Evolutionary conservation across 805 yeast species (phyloP), one percentile per base, ranked within the genome.

Genomic region (Pichia pseudocactophila): DNA sequence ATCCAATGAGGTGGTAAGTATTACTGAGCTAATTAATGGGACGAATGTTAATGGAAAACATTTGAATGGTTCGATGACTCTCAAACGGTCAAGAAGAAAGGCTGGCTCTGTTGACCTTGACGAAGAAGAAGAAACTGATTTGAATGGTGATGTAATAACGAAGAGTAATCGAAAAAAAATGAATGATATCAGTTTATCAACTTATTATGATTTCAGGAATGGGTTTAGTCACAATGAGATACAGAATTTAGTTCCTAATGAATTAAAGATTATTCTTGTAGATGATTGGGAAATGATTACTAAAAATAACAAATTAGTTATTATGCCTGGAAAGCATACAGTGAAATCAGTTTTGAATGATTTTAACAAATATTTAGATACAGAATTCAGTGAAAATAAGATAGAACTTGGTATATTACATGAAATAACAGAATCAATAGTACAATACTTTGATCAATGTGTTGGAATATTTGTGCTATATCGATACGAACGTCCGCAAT

Each of bases 221-320:
- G 48, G 51, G 1, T 45, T 45, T 25, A 43, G 46, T 7, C 40
- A 40, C 32, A 26, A 49, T 27, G 82, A 82, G 51, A 69, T 86
- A 16, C 59, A 65, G 36, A 52, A 86, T 13, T 63, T 65, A 12
- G 73, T 89, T 7, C 84, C 90, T 2, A 77, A 78, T 39, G 63
- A 69, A 26, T 65, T 90, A 44, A 89, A 88, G 59, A 65, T 81
- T 6, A 53, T 79, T 3, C 64, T 90, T 31, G 95, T 89, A 1
- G 88, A 86, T 58, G 97, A 90, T 65, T 90, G 97, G 98, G 96
- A 90, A 60, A 70, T 69, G 50, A 72, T 90, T 28, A 88, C 97
- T 1, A 84, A 83, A 52, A 84, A 87, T 51, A 80, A 81, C 40
- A 77, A 79, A 57, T 60, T 87, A 34, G 74, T 85, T 3, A 63